These are phyloP conservation scores for Termitomyces sp. DNA, from an alignment of 768 basidiomycete species.

Conservation along the genomic window DNA sequence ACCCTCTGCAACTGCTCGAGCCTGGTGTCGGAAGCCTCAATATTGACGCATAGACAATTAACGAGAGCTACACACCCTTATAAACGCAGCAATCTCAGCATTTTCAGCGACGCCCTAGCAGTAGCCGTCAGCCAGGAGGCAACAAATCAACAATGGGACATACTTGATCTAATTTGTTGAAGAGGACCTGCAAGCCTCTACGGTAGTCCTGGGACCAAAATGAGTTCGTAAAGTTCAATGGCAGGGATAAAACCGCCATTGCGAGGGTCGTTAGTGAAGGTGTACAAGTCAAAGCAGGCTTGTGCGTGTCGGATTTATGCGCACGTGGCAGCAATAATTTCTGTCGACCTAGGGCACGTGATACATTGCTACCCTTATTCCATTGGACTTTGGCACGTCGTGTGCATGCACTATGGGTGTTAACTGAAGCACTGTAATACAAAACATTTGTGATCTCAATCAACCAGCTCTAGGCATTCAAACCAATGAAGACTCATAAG, in stretches of 20 bases:
- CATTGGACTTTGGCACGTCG: neutral
- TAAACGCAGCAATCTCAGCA: conserved; percentile 76
- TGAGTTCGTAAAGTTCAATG: conserved; percentile 84
- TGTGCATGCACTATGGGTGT: no score
- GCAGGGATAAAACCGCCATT: conserved; percentile 88
- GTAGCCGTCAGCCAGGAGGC: neutral
- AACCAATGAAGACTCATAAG: no score
- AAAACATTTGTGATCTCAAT: no score
- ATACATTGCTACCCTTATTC: no score
- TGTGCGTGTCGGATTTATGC: neutral
- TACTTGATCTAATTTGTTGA: conserved; percentile 74
- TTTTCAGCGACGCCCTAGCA: conserved; percentile 76
- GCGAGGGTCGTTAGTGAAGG: conserved; percentile 4
- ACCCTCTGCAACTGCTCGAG: conserved; percentile 50
- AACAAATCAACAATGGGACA: conserved; percentile 3
- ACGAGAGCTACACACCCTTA: conserved; percentile 50
- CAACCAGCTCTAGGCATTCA: no score
- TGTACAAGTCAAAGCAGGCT: conserved; percentile 2
- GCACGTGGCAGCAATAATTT: conserved; percentile 7
- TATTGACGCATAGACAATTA: neutral
- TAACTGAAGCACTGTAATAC: no score
- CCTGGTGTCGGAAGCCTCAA: conserved; percentile 33
- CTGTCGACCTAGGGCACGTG: no score
- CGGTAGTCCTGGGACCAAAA: conserved; percentile 95
- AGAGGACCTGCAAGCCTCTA: conserved; percentile 74